These are phyloP conservation scores for Poa annua DNA, from an alignment of 176 grass and related monocot genomes.

Conservation along the genomic window DNA sequence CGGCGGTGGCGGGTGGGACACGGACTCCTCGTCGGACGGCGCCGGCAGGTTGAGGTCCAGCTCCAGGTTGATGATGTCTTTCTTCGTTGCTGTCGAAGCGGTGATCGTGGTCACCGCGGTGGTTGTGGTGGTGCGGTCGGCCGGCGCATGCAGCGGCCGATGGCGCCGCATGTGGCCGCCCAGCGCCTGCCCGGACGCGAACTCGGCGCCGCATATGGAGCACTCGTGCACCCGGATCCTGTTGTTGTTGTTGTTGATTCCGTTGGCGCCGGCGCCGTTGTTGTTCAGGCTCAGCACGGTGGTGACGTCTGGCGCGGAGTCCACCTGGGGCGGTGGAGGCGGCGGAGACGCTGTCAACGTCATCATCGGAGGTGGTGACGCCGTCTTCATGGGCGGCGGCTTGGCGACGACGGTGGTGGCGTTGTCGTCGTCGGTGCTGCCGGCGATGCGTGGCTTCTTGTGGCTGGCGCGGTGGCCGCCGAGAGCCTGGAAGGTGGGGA, in stretches of 20 bases:
- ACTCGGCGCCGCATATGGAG: conserved; percentile 70
- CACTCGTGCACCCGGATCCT: conserved; percentile 65
- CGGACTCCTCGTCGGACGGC: conserved; percentile 51
- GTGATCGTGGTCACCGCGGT: conserved; percentile 4
- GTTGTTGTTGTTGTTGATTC: background rate
- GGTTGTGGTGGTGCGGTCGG: background rate
- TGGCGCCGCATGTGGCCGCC: conserved; percentile 96
- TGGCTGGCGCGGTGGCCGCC: conserved; percentile 95
- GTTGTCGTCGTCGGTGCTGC: background rate
- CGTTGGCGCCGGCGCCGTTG: background rate
- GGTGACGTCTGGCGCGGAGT: conserved; percentile 12
- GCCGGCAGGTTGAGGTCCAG: conserved; percentile 88
- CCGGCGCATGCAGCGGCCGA: conserved; percentile 52
- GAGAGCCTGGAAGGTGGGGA: conserved; percentile 87
- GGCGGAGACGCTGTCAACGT: background rate
- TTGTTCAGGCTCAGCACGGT: conserved; percentile 42
- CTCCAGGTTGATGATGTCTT: conserved; percentile 43
- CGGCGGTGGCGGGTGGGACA: background rate
- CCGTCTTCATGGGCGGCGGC: background rate
- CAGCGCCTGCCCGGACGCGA: conserved; percentile 82
- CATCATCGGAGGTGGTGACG: background rate
- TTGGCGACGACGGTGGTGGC: background rate
- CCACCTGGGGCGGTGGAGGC: background rate
- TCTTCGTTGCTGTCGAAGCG: conserved; percentile 12
- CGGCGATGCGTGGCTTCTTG: conserved; percentile 69